Conservation (phyloP, 306 rosid genomes). For the Pterocarpus santalinus region DNA sequence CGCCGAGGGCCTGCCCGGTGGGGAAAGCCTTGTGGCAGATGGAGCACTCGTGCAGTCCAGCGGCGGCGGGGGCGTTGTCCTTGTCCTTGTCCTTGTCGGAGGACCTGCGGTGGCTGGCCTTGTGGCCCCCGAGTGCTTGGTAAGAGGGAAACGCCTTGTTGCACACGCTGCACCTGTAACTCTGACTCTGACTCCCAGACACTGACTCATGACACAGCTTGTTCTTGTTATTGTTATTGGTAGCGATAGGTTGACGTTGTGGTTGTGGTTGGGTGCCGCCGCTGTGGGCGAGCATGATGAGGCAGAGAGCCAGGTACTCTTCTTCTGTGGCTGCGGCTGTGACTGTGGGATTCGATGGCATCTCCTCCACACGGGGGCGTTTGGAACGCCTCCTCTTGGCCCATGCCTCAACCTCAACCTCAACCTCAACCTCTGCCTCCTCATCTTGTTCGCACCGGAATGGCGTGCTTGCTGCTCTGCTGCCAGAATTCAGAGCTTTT, state of each 20-base stretch:
- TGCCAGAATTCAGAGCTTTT: too few relatives aligned
- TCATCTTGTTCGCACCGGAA: too few relatives aligned
- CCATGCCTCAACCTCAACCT: conserved; percentile 46
- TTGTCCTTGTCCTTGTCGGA: neutral
- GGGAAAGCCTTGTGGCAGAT: conserved; percentile 78
- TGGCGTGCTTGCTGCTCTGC: too few relatives aligned
- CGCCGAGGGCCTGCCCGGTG: conserved; percentile 82
- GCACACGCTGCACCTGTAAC: conserved; percentile 63
- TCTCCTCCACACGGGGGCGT: conserved; percentile 47
- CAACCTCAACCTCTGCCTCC: too few relatives aligned
- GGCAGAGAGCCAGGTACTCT: conserved; percentile 82
- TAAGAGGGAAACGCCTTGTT: conserved; percentile 66
- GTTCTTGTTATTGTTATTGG: too few relatives aligned
- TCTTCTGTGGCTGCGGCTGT: conserved; percentile 54
- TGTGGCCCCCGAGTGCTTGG: conserved; percentile 83
- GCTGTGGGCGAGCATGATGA: conserved; percentile 78
- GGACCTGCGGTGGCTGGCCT: conserved; percentile 73
- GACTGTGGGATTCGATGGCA: neutral
- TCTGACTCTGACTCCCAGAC: neutral
- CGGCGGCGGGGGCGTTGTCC: neutral
- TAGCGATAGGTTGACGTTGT: conserved; percentile 1
- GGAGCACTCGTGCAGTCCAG: conserved; percentile 64
- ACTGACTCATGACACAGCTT: too few relatives aligned
- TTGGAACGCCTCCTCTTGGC: conserved; percentile 68
- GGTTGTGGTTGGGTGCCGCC: conserved; percentile 7